These are phyloP conservation scores for Fusarium scirpi DNA, from an alignment of 2,329 filamentous ascomycete genomes.

Conservation along the genomic window DNA sequence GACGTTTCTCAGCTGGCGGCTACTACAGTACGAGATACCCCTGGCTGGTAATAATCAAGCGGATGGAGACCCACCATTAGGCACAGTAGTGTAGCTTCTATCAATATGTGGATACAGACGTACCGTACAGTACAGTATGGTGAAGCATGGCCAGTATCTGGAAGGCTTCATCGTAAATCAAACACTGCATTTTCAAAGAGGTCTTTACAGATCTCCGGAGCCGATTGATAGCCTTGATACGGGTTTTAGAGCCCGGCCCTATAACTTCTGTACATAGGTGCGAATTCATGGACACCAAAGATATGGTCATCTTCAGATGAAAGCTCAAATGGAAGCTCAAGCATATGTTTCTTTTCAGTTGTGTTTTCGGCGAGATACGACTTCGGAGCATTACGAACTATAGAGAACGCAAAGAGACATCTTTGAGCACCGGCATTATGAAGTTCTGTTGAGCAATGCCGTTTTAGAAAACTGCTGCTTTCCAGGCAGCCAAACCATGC, in stretches of 20 bases:
- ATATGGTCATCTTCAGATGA: background rate
- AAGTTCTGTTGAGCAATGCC: background rate
- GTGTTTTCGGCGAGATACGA: background rate
- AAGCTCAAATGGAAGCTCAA: background rate
- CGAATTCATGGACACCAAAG: background rate
- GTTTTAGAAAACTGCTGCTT: background rate
- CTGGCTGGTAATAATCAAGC: conserved; percentile 8
- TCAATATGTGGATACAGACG: background rate
- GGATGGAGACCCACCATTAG: background rate
- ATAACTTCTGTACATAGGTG: background rate
- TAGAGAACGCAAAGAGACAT: background rate
- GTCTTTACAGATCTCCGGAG: background rate
- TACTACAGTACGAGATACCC: conserved; percentile 21
- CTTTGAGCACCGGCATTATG: background rate
- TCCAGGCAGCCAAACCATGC: background rate
- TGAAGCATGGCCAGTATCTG: background rate
- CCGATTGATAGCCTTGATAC: background rate
- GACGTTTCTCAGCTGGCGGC: conserved; percentile 42
- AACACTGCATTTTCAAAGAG: background rate
- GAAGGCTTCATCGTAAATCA: background rate
- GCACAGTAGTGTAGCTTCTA: background rate
- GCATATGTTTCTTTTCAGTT: background rate
- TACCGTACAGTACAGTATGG: background rate
- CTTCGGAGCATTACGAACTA: background rate
- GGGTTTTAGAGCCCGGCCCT: background rate